Base-by-base conservation (phyloP, 2,329 filamentous ascomycete genomes). In the Calonectria honghensis region DNA sequence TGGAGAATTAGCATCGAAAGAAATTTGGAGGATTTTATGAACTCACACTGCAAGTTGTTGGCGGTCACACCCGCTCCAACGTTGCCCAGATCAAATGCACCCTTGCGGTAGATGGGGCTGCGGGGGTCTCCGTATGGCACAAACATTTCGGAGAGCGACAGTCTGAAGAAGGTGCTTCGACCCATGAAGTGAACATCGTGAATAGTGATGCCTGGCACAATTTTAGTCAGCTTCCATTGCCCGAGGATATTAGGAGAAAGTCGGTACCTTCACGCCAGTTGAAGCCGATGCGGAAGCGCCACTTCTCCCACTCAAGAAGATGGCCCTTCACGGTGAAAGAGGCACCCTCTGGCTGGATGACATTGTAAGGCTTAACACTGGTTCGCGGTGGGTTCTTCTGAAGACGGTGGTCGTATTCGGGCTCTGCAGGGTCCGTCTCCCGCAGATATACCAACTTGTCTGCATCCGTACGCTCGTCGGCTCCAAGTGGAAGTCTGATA, bases 41-140 rank as follows among this genome's bases (percentile, higher is more conserved):
- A 54, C 68, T 54, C 39, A 70, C 68, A 87, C 20, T 88, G 86
- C 3, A 95, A 87, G 75, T 94, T 94, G 82, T 95, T 95, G 20
- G 92, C 91, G 63, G 89, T 91, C 64, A 91, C 89, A 2, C 93
- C 93, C 31, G 91, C 90, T 6, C 93, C 93, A 13, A 90, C 91
- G 73, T 95, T 93, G 10, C 93, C 93, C 74, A 95, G 90, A 78
- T 95, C 93, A 77, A 95, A 95, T 0, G 93, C 93, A 14, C 59
- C 90, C 80, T 94, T 94, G 48, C 92, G 88, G 24, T 91, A 90
- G 80, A 90, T 93, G 0, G 92, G 92, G 7, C 87, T 84, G 3
- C 93, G 88, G 10, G 90, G 90, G 76, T 94, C 92, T 2, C 87
- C 91, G 76, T 94, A 94, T 0, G 91, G 91, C 0, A 93, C 91